A percentile compares a stretch with the other conserved stretches of the same genome.
Evolutionary conservation across 495 filamentous ascomycete species (phyloP).

Genomic region (Friedmanniomyces endolithicus): DNA sequence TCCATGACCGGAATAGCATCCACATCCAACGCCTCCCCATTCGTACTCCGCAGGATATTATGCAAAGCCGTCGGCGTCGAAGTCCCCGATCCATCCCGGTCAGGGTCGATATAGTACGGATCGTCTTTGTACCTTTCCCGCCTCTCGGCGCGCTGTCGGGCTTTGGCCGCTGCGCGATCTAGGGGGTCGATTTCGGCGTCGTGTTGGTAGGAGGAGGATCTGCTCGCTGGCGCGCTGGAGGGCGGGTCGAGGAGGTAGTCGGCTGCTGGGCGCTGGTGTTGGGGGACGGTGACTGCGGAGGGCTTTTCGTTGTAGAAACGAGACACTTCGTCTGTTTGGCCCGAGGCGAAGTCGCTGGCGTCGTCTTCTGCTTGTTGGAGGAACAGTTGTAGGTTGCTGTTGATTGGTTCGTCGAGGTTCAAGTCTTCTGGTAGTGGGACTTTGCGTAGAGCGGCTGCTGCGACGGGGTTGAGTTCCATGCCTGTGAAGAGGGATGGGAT

Average conservation of each 20-base stretch:
- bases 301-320: constrained; percentile 56
- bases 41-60: constrained; percentile 52
- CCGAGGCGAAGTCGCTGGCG: constrained; percentile 33
- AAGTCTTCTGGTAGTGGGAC: constrained; percentile 66
- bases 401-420: constrained; percentile 68
- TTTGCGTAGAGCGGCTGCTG: constrained; percentile 67
- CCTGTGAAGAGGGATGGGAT: constrained; percentile 78
- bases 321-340: constrained; percentile 49
- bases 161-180: constrained; percentile 48
- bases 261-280: constrained; percentile 29
- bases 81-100: constrained; percentile 36
- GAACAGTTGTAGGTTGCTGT: constrained; percentile 52
- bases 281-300: constrained; percentile 1
- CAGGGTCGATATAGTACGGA: constrained; percentile 76
- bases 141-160: constrained; percentile 51
- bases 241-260: constrained; percentile 38
- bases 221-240: neutral
- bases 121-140: constrained; percentile 76
- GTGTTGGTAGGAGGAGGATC: constrained; percentile 49
- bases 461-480: constrained; percentile 83
- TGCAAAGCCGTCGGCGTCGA: constrained; percentile 52
- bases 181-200: constrained; percentile 44
- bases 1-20: constrained; percentile 93
- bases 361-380: constrained; percentile 48
- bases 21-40: constrained; percentile 68